Percentiles rank a stretch among this genome's conserved stretches.
Evolutionary conservation across 2,329 filamentous ascomycete species (phyloP).

Genomic region (Fulvia fulva): DNA sequence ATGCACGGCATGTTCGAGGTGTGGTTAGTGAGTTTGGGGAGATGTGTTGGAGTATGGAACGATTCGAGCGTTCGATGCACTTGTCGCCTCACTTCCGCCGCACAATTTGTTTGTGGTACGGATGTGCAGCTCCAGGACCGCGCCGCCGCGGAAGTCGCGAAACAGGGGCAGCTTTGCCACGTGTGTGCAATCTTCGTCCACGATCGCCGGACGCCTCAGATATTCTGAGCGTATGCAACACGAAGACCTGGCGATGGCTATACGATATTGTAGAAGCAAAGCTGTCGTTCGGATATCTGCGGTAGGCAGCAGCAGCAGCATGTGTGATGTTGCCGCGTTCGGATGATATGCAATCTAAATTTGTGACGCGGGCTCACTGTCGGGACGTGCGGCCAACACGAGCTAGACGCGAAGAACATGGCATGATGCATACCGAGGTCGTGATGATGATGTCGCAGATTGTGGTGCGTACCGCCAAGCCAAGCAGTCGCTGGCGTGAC

Average conservation of each 20-base stretch:
- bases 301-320: not conserved
- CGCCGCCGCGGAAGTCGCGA: conserved; percentile 1
- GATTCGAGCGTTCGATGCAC: not conserved
- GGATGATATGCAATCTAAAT: not conserved
- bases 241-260: not conserved
- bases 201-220: not conserved
- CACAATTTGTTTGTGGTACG: not conserved
- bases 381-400: not conserved
- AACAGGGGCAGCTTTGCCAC: conserved; percentile 9
- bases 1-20: no score
- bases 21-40: not conserved
- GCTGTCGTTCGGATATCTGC: not conserved
- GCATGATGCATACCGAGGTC: not conserved
- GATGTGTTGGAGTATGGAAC: not conserved
- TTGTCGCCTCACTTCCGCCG: not conserved
- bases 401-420: not conserved
- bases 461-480: not conserved
- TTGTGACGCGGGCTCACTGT: not conserved
- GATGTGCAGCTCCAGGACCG: conserved; percentile 4
- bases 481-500: not conserved
- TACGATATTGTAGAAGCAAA: not conserved
- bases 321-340: no score
- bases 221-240: not conserved
- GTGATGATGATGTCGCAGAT: not conserved
- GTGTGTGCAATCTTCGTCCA: conserved; percentile 3